Base-by-base conservation (phyloP, 129 eudicot species). In the Centrapalus pauciflorus region DNA sequence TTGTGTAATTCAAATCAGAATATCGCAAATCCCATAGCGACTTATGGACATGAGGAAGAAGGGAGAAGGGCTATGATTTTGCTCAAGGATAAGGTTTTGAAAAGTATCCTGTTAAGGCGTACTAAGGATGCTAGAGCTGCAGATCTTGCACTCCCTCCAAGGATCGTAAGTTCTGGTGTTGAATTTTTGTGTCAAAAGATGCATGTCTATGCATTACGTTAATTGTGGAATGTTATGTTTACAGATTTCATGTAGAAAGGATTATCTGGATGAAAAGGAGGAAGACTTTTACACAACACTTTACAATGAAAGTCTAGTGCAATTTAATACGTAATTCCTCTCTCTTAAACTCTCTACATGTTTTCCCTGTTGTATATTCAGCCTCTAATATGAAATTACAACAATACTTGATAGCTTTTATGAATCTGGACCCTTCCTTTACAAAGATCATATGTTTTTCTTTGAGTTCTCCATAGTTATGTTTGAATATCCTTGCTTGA, bases 131-230 rank as follows among this genome's bases (percentile, higher is more conserved):
- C 90, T 50, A 76, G 99, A 74, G 90, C 95, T 62, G 89, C 92
- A 69, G 99, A 94, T 80, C 93, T 94, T 71, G 99, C 95, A 3
- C 96, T 94, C 51, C 99, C 99, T 21, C 90, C 95, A 0, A 78
- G 85, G 84, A 86, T 82, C 59, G 99, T 94, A 83, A 71, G 95
- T 69, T 55, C 74, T 26, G 6, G 2, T 61, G 13, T 10, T n/a
- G 27, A 66, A 10, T 37, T 63, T 64, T 11, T 23, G 20, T 46
- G 52, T 48, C 23, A 24, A 59, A 30, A 37, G 55, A 19, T 13
- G 4, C 8, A 58, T 48, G 41, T 27, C 50, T 67, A 56, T 65
- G 14, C 12, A 3, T 25, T 55, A n/a, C 1, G 23, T 50, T 48
- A 54, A 29, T 66, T 24, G 34, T 34, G 30, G 32, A 64, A 46